Evolutionary conservation across 148 eudicot species (phyloP), one percentile per base, ranked within the genome.

Genomic region (Fagopyrum esculentum): DNA sequence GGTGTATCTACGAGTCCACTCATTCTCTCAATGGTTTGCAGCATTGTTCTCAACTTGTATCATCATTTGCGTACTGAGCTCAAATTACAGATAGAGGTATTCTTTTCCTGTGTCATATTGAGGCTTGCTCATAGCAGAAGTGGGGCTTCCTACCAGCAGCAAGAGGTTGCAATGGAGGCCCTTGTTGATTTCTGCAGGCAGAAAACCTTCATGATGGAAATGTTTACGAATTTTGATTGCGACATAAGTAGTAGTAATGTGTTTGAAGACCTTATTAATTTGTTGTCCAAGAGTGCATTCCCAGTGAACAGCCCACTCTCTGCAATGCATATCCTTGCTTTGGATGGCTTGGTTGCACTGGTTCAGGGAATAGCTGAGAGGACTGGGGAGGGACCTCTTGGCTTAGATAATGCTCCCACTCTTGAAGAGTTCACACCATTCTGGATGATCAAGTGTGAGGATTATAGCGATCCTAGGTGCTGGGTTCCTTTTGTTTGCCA

Each of bases 181-280:
- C 82, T 80, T 80, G 79, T 80, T 45, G 82, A 80, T 51, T 64
- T 80, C 55, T 80, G 82, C 61, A 66, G 82, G 79, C 82, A 80
- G 79, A 45, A 63, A 73, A 26, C 59, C 0, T 80, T 80, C 48
- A 68, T 73, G 82, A 46, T 51, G 44, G 82, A 80, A 69, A 80
- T 80, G 79, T 80, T 76, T 80, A 73, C 79, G 9, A 80, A 80
- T 69, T 80, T 80, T 47, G 82, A 80, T 55, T 76, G 82, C 45
- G 82, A 80, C 49, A 76, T 80, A 73, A 44, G 79, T 35, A 61
- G 82, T 71, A 80, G 77, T 48, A 76, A 80, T 68, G 73, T 80
- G 40, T 80, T 80, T 47, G 82, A 80, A 63, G 77, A 80, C 29
- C 82, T 80, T 26, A 59, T 75, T 35, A 80, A 80, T 66, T 64